A percentile compares a stretch with the other conserved stretches of the same genome.
phyloP scores from a whole-genome alignment of 2,329 filamentous ascomycete genomes.

The Verticillium nubilum region DNA sequence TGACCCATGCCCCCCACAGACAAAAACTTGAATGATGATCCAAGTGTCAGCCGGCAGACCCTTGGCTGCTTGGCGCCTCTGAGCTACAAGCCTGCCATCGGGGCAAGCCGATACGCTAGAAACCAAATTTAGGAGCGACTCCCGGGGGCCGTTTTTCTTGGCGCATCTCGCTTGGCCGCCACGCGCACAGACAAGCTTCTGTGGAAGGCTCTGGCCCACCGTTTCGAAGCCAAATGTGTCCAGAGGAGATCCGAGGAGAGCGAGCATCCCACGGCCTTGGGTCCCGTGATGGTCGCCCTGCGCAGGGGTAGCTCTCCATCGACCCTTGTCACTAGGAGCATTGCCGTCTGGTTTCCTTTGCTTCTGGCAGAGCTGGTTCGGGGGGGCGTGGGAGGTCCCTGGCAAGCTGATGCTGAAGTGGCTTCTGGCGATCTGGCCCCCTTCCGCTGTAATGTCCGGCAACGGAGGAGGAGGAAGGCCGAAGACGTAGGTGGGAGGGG shows the following conservation, averaged over 20 bases:
- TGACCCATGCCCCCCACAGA: not conserved
- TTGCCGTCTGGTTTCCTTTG: not conserved
- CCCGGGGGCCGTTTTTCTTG: not conserved
- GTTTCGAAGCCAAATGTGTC: not conserved
- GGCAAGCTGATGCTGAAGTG: not conserved
- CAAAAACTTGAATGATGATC: not conserved
- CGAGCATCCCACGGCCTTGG: not conserved
- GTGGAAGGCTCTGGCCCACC: not conserved
- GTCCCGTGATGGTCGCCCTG: not conserved
- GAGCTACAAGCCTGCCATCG: not conserved
- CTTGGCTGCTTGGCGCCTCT: not conserved
- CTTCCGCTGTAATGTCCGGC: not conserved
- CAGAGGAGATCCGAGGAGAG: not conserved
- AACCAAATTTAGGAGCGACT: slow-evolving; percentile 1
- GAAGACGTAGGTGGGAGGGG: not conserved
- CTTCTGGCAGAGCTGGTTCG: not conserved
- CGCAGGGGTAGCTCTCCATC: not conserved
- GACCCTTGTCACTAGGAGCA: not conserved
- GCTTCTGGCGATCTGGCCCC: not conserved
- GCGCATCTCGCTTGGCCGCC: not conserved
- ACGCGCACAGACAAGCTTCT: slow-evolving; percentile 1
- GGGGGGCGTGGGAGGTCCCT: not conserved
- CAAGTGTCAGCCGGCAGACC: not conserved
- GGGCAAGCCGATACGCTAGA: slow-evolving; percentile 3
- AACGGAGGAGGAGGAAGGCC: not conserved